Evolutionary conservation across 495 filamentous ascomycete species (phyloP).

Genomic region (Aspergillus carlsbadensis): DNA sequence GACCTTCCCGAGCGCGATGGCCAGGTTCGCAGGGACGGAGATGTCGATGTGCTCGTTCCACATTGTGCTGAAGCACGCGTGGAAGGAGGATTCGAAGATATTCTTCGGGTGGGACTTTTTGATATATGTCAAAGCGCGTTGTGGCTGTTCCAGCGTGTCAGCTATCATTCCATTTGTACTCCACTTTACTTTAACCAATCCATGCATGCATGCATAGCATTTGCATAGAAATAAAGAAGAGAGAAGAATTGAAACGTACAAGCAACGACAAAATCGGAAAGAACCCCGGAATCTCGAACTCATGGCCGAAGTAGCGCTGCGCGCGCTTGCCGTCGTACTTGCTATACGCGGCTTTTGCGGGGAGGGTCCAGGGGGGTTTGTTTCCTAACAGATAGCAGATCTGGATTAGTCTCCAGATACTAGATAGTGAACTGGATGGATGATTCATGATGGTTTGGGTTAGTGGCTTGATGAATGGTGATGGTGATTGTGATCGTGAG

Average conservation of each 20-base stretch:
- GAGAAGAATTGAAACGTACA: conserved; percentile 19
- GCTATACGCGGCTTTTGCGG: conserved; percentile 61
- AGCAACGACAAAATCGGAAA: conserved; percentile 53
- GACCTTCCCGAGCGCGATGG: conserved; percentile 27
- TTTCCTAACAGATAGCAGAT: no score
- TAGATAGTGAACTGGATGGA: no score
- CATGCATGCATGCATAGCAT: no score
- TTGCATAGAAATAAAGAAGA: background rate
- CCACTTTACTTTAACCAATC: no score
- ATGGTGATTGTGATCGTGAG: background rate
- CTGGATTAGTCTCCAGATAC: no score
- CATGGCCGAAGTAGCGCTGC: conserved; percentile 49
- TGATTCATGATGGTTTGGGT: no score
- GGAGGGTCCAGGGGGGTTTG: conserved; percentile 69
- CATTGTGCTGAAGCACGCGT: conserved; percentile 44
- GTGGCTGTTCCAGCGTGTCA: conserved; percentile 46
- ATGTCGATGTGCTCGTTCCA: conserved; percentile 48
- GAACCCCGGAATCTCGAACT: conserved; percentile 43
- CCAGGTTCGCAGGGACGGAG: conserved; percentile 45
- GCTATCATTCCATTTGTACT: no score
- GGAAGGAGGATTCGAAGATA: conserved; percentile 45
- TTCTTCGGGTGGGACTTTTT: conserved; percentile 47
- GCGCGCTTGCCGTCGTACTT: conserved; percentile 55
- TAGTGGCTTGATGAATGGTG: background rate
- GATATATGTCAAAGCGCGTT: conserved; percentile 64